Evolutionary conservation across 805 yeast species (phyloP), one percentile per base, ranked within the genome.

Genomic region (Millerozyma miso): DNA sequence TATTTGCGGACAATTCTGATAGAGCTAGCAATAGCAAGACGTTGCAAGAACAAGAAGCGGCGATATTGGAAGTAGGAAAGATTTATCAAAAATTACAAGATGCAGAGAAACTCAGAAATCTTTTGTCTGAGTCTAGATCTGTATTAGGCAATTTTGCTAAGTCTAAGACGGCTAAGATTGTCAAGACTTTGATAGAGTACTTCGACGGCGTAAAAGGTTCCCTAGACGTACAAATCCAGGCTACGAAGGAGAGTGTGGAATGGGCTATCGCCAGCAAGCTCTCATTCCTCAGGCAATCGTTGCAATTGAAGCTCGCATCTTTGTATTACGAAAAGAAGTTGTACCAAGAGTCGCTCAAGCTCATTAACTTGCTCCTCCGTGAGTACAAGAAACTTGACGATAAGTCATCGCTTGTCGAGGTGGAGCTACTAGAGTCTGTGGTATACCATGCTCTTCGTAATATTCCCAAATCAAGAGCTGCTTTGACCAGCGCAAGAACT

Each of bases 331-430:
- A 80, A 45, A 83, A 82, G 58, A 73, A 74, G 43, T 68, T 71
- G 17, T 86, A 80, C 64, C 79, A 80, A 48, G 85, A 80, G 37
- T 83, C 97, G 3, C 69, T 93, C 38, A 72, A 77, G 39, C 77
- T 89, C 47, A 85, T 90, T 49, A 80, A 81, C 47, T 74, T 74
- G 13, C 74, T 93, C 53, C 73, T 91, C 52, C 74, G 76, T 50
- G 97, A 93, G 63, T 88, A 91, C 63, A 93, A 91, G 68, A 85
- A 88, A 59, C 74, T 93, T 51, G 99, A 93, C 63, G 99, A 93
- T 66, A 93, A 93, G 65, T 83, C 93, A 40, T 88, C 96, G 26
- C 77, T 93, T 41, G 96, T 93, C 12, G 99, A 93, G 63, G 97
- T 93, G 31, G 98, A 93, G 66, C 71, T 93, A 50, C 77, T 93